These are phyloP conservation scores for Suillus brevipes DNA, from an alignment of 768 basidiomycete genomes.

Conservation along the genomic window DNA sequence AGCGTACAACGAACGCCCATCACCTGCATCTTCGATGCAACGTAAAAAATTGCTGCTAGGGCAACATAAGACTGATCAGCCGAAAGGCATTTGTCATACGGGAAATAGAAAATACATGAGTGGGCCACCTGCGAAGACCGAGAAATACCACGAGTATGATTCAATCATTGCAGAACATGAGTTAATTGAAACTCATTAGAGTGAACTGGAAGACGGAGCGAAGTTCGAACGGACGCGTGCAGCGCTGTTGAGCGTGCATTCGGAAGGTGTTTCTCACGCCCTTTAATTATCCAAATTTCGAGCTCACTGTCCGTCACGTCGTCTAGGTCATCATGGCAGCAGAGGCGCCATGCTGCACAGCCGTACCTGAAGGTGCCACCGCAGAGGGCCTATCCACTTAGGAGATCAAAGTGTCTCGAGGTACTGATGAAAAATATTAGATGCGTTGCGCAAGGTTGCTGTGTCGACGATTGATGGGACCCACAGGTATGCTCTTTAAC, in stretches of 20 bases:
- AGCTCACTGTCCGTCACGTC: not conserved
- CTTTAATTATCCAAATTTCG: not conserved
- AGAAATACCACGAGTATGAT: not conserved
- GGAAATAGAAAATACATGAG: not conserved
- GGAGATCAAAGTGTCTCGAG: slow-evolving; percentile 87
- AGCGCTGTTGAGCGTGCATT: not conserved
- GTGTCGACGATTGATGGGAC: slow-evolving; percentile 91
- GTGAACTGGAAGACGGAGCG: no score
- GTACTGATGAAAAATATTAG: slow-evolving; percentile 95
- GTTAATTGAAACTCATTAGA: not conserved
- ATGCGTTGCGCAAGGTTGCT: slow-evolving; percentile 90
- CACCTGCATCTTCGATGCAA: not conserved
- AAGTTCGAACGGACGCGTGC: no score
- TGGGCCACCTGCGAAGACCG: no score
- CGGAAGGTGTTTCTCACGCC: not conserved
- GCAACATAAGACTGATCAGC: not conserved
- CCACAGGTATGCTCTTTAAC: slow-evolving; percentile 63
- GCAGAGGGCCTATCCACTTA: slow-evolving; percentile 74
- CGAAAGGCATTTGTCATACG: not conserved
- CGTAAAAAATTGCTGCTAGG: not conserved
- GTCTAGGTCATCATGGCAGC: slow-evolving; percentile 28
- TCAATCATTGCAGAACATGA: not conserved
- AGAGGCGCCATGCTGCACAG: slow-evolving; percentile 75
- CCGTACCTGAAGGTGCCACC: slow-evolving; percentile 67
- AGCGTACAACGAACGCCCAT: not conserved